Evolutionary conservation across 345 rosid species (phyloP), one percentile per base, ranked within the genome.

Genomic region (Arabidopsis suecica): DNA sequence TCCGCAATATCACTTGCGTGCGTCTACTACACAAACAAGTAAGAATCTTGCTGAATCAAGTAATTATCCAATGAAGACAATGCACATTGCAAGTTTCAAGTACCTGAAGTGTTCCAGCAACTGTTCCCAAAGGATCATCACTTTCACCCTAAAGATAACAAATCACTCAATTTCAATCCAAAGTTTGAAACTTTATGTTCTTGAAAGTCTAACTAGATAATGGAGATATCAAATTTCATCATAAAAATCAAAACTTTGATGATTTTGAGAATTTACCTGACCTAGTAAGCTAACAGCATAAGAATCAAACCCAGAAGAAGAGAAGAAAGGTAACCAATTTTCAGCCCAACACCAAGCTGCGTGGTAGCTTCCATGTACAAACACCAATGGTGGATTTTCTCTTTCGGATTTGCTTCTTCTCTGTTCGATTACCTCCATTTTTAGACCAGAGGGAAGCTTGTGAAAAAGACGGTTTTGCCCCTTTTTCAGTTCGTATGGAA

Each of bases 311-410:
- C 97, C 98, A 65, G 68, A 84, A 73, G 71, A 75, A 49, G 97
- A 87, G 73, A 93, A 91, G 85, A 89, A 89, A 47, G 96, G 89
- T 71, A 93, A 72, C 97, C 98, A 93, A 54, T 87, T 80, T 72
- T 87, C 97, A 81, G 93, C 96, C 98, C 98, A 91, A 80, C 90
- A 91, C 98, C 98, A 89, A 81, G 98, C 96, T 47, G 98, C 93
- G 79, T 91, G 97, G 22, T 91, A 91, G 82, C 98, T 93, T 33
- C 97, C 97, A 75, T 93, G 97, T 38, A 91, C 84, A 79, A 93
- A 89, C 34, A 93, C 88, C 75, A 93, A 76, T 37, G 96, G 90
- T 45, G 93, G 93, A 10, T 76, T 69, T 0, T 71, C 61, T 56
- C 12, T 16, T 11, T 32, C 33, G 14, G 20, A 45, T n/a, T 77